Percentiles rank a stretch among this genome's conserved stretches.
These are phyloP conservation scores for Trichomonascus vanleenenianus DNA, from an alignment of 805 yeast species.

Conservation along the genomic window DNA sequence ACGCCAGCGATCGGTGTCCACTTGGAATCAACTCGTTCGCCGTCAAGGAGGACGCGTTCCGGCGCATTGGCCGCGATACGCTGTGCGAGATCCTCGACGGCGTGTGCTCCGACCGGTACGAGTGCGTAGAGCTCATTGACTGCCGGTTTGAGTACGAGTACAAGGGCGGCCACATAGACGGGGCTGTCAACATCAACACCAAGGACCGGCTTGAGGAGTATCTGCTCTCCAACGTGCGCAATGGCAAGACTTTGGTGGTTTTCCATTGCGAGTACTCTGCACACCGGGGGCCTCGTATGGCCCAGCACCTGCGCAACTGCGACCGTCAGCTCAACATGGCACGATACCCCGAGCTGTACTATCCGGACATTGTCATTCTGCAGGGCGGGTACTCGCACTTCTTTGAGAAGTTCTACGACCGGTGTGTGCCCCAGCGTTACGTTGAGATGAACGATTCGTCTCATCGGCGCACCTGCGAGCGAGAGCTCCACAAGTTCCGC, in stretches of 20 bases:
- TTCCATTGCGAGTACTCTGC: constrained; percentile 95
- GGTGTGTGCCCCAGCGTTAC: constrained; percentile 72
- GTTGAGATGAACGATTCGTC: constrained; percentile 72
- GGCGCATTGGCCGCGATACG: constrained; percentile 55
- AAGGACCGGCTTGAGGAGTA: constrained; percentile 58
- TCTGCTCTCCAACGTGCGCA: constrained; percentile 34
- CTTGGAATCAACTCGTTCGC: background rate
- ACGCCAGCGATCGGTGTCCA: background rate
- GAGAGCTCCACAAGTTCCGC: constrained; percentile 46
- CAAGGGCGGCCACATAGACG: constrained; percentile 84
- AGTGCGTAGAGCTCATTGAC: constrained; percentile 59
- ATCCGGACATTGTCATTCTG: constrained; percentile 82
- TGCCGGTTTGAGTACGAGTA: constrained; percentile 91
- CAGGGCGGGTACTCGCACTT: constrained; percentile 89
- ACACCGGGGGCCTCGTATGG: constrained; percentile 91
- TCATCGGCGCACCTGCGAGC: constrained; percentile 41
- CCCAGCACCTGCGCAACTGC: constrained; percentile 71
- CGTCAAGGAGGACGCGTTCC: constrained; percentile 55
- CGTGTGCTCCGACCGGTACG: constrained; percentile 42
- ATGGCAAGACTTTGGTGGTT: constrained; percentile 45
- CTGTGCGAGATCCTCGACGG: constrained; percentile 54
- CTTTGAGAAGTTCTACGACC: constrained; percentile 46
- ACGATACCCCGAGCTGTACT: constrained; percentile 70
- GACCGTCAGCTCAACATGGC: constrained; percentile 71
- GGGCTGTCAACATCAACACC: constrained; percentile 71